These are phyloP conservation scores for Madurella mycetomatis DNA, from an alignment of 2,329 filamentous ascomycete genomes.

Conservation along the genomic window DNA sequence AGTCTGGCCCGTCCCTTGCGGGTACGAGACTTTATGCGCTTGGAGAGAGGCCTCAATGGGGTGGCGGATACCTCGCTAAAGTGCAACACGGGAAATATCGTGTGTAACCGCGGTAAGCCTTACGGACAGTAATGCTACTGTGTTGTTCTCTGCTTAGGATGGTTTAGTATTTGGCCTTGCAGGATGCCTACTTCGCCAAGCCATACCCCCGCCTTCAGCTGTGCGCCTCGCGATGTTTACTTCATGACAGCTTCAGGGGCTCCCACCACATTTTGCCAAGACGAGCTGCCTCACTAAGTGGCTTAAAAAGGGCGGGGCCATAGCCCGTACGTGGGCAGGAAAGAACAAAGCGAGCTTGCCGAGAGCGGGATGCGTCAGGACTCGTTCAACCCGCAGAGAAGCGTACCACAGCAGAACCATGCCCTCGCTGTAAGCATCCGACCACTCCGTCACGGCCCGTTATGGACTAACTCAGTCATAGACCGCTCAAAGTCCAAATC, in stretches of 20 bases:
- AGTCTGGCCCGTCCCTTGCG: not conserved
- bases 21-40: no score
- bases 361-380: no score
- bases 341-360: no score
- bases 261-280: not conserved
- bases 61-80: no score
- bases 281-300: slow-evolving; percentile 4
- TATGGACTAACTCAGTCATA: slow-evolving; percentile 20
- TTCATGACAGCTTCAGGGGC: not conserved
- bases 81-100: no score
- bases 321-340: no score
- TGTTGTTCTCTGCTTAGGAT: no score
- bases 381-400: no score
- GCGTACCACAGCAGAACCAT: slow-evolving; percentile 6
- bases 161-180: slow-evolving; percentile 9
- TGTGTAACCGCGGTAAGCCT: no score
- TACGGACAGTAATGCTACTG: no score
- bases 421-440: slow-evolving; percentile 16
- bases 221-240: slow-evolving; percentile 4
- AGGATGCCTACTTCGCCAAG: slow-evolving; percentile 13
- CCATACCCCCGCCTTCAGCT: slow-evolving; percentile 17
- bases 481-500: slow-evolving; percentile 41
- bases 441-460: not conserved
- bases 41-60: no score
- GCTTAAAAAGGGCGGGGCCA: not conserved